Percentiles rank a stretch among this genome's conserved stretches.
Conservation (phyloP, 345 rosid genomes). For the Pistacia atlantica region DNA sequence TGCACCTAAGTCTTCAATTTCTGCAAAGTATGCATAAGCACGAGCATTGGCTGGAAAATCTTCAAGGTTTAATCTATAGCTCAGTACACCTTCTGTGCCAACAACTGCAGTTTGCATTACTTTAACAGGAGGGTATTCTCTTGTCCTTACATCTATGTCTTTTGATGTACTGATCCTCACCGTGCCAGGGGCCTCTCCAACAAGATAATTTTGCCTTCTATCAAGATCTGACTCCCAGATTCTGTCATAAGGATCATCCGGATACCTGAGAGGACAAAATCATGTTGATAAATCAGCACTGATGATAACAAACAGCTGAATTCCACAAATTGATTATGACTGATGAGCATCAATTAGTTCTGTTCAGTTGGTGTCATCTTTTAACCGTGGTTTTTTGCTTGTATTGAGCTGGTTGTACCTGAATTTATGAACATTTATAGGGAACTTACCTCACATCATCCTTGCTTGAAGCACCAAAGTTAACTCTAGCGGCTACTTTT, state of each 20-base stretch:
- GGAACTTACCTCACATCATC: conserved; percentile 65
- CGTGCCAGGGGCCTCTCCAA: conserved; percentile 85
- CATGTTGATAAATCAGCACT: not conserved
- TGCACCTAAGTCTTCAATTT: conserved; percentile 70
- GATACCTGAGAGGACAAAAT: conserved; percentile 64
- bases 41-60: conserved; percentile 96
- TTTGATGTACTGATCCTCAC: conserved; percentile 68
- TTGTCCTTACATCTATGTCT: conserved; percentile 53
- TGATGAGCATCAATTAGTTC: not conserved
- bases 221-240: conserved; percentile 93
- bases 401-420: not conserved
- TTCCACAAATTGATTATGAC: not conserved
- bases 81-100: conserved; percentile 71
- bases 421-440: not conserved
- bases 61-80: conserved; percentile 85
- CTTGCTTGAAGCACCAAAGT: conserved; percentile 76
- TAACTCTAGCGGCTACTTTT: conserved; percentile 88
- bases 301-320: not conserved
- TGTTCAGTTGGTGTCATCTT: not conserved
- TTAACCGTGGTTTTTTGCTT: not conserved
- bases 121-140: conserved; percentile 96
- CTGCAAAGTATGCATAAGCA: conserved; percentile 92
- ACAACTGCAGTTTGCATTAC: conserved; percentile 98
- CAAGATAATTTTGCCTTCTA: conserved; percentile 82
- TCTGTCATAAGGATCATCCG: conserved; percentile 98